phyloP scores from a whole-genome alignment of 495 filamentous ascomycete species.

The Evernia prunastri region DNA sequence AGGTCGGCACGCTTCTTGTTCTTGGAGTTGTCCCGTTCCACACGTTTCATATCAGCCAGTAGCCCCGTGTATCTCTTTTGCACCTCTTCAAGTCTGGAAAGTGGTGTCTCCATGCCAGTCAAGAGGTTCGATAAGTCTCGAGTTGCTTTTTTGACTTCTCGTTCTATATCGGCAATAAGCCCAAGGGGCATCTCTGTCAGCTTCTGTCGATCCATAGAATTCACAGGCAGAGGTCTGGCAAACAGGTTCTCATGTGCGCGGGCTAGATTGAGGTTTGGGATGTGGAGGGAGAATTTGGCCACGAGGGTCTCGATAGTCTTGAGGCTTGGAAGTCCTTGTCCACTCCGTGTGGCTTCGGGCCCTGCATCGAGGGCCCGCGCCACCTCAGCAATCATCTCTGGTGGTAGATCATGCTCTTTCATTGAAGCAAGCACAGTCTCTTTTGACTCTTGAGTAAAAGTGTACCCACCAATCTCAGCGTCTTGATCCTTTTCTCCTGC shows the following conservation, averaged over 20 bases:
- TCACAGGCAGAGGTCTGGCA: constrained; percentile 21
- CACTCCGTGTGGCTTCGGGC: constrained; percentile 17
- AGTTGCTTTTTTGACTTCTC: constrained; percentile 87
- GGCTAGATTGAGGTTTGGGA: constrained; percentile 21
- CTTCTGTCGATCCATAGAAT: constrained; percentile 25
- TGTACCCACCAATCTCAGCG: constrained; percentile 84
- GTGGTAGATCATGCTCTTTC: constrained; percentile 29
- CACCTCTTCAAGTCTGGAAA: constrained; percentile 72
- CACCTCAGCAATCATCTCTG: constrained; percentile 29
- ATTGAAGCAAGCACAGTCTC: constrained; percentile 25
- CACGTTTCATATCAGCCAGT: constrained; percentile 84
- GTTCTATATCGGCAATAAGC: constrained; percentile 44
- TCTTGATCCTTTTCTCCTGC: constrained; percentile 94
- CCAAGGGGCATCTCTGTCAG: constrained; percentile 27
- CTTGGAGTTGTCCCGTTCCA: constrained; percentile 88
- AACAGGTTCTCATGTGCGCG: constrained; percentile 24
- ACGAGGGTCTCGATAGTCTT: constrained; percentile 27
- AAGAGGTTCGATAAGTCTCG: constrained; percentile 78
- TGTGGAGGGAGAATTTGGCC: constrained; percentile 22
- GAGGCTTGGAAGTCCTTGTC: constrained; percentile 23
- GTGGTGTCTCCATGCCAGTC: constrained; percentile 67
- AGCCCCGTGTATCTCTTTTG: constrained; percentile 89
- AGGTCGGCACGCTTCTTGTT: constrained; percentile 93
- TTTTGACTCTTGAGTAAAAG: constrained; percentile 21
- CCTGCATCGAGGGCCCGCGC: constrained; percentile 22